Percentiles rank a stretch among this genome's conserved stretches.
phyloP scores from a whole-genome alignment of 345 rosid species.

The Hypericum androsaemum region DNA sequence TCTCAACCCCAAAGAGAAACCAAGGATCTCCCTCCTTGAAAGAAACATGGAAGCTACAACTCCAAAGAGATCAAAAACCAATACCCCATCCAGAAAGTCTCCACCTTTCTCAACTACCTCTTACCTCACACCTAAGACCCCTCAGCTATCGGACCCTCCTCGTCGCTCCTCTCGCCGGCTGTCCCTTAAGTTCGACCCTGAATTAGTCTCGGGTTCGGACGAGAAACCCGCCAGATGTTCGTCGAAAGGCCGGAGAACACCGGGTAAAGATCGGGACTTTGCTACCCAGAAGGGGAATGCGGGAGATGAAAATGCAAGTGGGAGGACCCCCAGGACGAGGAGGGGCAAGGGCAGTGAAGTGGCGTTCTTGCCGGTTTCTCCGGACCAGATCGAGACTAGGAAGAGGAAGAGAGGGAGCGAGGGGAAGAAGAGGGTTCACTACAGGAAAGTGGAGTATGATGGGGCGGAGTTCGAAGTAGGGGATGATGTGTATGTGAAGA shows the following conservation, averaged over 20 bases:
- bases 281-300: too few species aligned
- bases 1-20: too few species aligned
- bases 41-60: conserved; percentile 6
- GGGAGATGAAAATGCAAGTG: not conserved
- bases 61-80: conserved; percentile 26
- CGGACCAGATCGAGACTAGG: conserved; percentile 39
- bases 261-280: not conserved
- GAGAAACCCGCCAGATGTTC: conserved; percentile 10
- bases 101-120: conserved; percentile 20
- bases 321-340: conserved; percentile 2
- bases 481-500: conserved; percentile 74
- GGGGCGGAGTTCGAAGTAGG: conserved; percentile 66
- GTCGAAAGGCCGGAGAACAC: conserved; percentile 1
- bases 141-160: conserved; percentile 26
- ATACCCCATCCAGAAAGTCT: conserved; percentile 22
- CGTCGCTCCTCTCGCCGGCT: conserved; percentile 41
- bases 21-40: too few species aligned
- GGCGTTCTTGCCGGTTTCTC: conserved; percentile 42
- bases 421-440: conserved; percentile 39
- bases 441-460: conserved; percentile 58
- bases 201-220: not conserved
- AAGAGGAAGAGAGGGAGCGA: conserved; percentile 26
- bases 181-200: conserved; percentile 19
- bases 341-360: conserved; percentile 14
- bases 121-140: conserved; percentile 37